A percentile compares a stretch with the other conserved stretches of the same genome.
Conservation (phyloP, 164 flowering plant species). For the Sedum album region DNA sequence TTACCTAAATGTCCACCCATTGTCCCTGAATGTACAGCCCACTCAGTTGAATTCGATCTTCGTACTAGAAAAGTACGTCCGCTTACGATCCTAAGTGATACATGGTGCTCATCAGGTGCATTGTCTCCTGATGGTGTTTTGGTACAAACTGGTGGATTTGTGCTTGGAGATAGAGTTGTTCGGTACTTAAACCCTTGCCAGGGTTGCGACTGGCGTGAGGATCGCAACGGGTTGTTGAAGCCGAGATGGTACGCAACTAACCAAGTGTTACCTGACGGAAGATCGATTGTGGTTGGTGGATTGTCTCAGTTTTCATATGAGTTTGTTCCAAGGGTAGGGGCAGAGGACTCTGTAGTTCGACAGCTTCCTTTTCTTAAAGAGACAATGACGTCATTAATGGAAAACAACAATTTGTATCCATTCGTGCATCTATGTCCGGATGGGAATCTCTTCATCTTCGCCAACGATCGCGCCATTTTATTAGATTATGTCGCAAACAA, state of each 20-base stretch:
- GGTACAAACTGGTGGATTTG: slow-evolving; percentile 67
- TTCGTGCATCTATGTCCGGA: slow-evolving; percentile 33
- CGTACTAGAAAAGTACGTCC: slow-evolving; percentile 37
- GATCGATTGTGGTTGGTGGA: slow-evolving; percentile 61
- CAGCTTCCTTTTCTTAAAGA: slow-evolving; percentile 27
- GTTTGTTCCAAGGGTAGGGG: slow-evolving; percentile 43
- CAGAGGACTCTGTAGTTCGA: slow-evolving; percentile 13
- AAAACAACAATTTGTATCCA: slow-evolving; percentile 44
- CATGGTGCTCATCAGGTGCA: slow-evolving; percentile 79
- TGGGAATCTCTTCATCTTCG: slow-evolving; percentile 48
- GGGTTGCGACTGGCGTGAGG: slow-evolving; percentile 69
- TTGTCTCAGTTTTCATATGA: slow-evolving; percentile 61
- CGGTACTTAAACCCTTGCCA: slow-evolving; percentile 40
- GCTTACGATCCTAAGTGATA: slow-evolving; percentile 46
- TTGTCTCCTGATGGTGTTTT: slow-evolving; percentile 38
- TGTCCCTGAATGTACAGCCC: slow-evolving; percentile 81
- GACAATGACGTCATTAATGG: background rate
- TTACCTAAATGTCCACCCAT: slow-evolving; percentile 37
- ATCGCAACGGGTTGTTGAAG: slow-evolving; percentile 17
- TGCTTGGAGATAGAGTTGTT: slow-evolving; percentile 40
- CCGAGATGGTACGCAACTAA: slow-evolving; percentile 75
- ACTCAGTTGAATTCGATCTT: slow-evolving; percentile 62
- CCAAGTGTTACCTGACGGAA: slow-evolving; percentile 66
- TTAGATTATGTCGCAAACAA: slow-evolving; percentile 28
- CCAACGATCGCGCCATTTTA: slow-evolving; percentile 34